A percentile compares a stretch with the other conserved stretches of the same genome.
Conservation (phyloP, 495 filamentous ascomycete genomes). For the Aspergillus sclerotioniger region DNA sequence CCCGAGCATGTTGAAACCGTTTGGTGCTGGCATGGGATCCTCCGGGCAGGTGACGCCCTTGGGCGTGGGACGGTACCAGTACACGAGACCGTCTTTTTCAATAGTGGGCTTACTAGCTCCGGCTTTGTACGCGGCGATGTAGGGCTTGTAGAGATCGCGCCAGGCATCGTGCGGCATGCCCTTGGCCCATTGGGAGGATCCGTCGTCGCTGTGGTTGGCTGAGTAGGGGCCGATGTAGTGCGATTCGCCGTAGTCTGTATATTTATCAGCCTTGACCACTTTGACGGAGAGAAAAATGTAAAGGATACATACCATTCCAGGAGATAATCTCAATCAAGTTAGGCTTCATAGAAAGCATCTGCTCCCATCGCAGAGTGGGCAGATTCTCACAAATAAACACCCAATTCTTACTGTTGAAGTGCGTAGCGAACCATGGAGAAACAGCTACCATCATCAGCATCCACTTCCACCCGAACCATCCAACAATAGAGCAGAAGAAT, state of each 20-base stretch:
- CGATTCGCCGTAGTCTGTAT: slow-evolving; percentile 59
- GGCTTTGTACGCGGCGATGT: slow-evolving; percentile 56
- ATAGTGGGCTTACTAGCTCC: slow-evolving; percentile 39
- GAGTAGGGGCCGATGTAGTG: slow-evolving; percentile 50
- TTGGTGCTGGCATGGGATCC: slow-evolving; percentile 16
- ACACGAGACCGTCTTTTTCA: slow-evolving; percentile 43
- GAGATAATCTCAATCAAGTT: slow-evolving; percentile 58
- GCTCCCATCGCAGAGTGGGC: slow-evolving; percentile 50
- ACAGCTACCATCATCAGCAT: slow-evolving; percentile 19
- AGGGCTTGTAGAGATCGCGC: slow-evolving; percentile 45
- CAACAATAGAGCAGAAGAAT: not conserved
- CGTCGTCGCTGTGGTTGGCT: slow-evolving; percentile 52
- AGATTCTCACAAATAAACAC: slow-evolving; percentile 48
- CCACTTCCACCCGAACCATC: not conserved
- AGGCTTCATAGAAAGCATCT: slow-evolving; percentile 48
- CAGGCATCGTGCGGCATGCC: slow-evolving; percentile 50
- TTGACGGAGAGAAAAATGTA: not conserved
- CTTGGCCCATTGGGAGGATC: slow-evolving; percentile 57
- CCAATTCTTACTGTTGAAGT: slow-evolving; percentile 53
- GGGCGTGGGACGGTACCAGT: slow-evolving; percentile 47
- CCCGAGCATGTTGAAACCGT: slow-evolving; percentile 36
- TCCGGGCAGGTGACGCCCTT: slow-evolving; percentile 30
- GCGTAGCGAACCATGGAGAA: slow-evolving; percentile 42
- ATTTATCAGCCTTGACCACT: no score
- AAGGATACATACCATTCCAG: slow-evolving; percentile 48